Evolutionary conservation across 495 filamentous ascomycete species (phyloP).

Genomic region (Viridothelium virens): DNA sequence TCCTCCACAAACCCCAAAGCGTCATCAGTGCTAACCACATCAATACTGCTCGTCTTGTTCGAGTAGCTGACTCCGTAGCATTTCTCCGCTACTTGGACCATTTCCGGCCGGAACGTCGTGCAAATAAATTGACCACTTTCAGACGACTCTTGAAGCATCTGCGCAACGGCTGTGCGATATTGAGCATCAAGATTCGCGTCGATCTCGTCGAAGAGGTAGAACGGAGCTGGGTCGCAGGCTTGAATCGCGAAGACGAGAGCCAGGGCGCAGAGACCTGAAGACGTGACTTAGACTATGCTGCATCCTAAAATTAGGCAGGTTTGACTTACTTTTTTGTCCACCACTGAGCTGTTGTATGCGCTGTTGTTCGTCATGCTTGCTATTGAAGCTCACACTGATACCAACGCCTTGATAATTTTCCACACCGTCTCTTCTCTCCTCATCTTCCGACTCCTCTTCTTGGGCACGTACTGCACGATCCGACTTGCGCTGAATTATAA

Average conservation of each 20-base stretch:
- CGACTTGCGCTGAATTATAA: conserved; percentile 87
- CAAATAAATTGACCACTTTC: conserved; percentile 52
- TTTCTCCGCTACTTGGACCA: conserved; percentile 90
- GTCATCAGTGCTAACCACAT: conserved; percentile 78
- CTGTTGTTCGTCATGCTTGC: conserved; percentile 95
- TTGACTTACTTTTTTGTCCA: conserved; percentile 83
- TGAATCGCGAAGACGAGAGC: conserved; percentile 99
- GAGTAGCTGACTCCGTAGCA: conserved; percentile 94
- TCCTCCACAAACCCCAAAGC: conserved; percentile 92
- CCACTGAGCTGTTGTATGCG: conserved; percentile 94
- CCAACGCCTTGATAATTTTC: conserved; percentile 97
- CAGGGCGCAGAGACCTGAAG: conserved; percentile 77
- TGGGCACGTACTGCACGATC: conserved; percentile 50
- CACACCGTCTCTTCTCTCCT: conserved; percentile 47
- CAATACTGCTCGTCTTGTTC: conserved; percentile 86
- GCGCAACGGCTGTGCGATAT: conserved; percentile 88
- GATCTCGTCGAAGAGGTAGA: conserved; percentile 99
- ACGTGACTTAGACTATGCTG: neutral
- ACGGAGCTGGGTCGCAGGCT: conserved; percentile 90
- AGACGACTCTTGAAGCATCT: conserved; percentile 51
- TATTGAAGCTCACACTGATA: conserved; percentile 98
- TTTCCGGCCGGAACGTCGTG: conserved; percentile 97
- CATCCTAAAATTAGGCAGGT: neutral
- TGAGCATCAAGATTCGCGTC: conserved; percentile 97
- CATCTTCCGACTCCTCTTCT: conserved; percentile 55